Base-by-base conservation (phyloP, 345 rosid genomes). In the Clausena lansium region DNA sequence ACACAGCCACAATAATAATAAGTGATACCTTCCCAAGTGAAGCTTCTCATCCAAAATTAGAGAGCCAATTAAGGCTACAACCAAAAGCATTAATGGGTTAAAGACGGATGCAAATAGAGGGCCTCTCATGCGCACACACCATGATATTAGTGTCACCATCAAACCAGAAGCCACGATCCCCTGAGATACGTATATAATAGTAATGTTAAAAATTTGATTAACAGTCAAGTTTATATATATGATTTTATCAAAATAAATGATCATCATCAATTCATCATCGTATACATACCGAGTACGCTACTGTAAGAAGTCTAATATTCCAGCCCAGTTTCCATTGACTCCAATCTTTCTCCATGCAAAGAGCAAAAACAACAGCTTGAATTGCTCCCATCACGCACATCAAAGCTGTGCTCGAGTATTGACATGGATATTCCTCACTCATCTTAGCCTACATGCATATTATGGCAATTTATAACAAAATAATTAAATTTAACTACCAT, bases 291-390 rank as follows among this genome's bases (percentile, higher is more conserved):
- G 79, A 9, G 58, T 78, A 91, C n/a, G 84, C 78, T 1, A 77
- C 86, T 3, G 89, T 78, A 60, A 84, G 74, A 52, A 90, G 87
- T 75, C 86, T 77, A 73, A 88, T 78, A 63, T 90, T 79, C 90
- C 86, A 92, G 1, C 91, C 89, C 38, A 92, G 67, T 73, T 85
- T 92, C 90, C 97, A 90, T 36, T 87, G 85, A 32, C 35, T 24
- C 89, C 85, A 79, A 63, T 88, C 89, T 67, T 79, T 86, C 68
- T 87, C 90, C 9, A 62, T 74, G 69, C 80, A 86, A 9, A 92
- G 45, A 1, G 91, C 90, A 62, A 70, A 76, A 1, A 70, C 68
- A 45, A 69, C 62, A 7, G 85, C 58, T 22, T 90, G 92, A 8
- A 88, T 75, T 5, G 88, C 73, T n/a, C 78, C 91, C 89, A 86